Evolutionary conservation across 2,329 filamentous ascomycete genomes (phyloP).

Genomic region (Pseudocercospora fijiensis): DNA sequence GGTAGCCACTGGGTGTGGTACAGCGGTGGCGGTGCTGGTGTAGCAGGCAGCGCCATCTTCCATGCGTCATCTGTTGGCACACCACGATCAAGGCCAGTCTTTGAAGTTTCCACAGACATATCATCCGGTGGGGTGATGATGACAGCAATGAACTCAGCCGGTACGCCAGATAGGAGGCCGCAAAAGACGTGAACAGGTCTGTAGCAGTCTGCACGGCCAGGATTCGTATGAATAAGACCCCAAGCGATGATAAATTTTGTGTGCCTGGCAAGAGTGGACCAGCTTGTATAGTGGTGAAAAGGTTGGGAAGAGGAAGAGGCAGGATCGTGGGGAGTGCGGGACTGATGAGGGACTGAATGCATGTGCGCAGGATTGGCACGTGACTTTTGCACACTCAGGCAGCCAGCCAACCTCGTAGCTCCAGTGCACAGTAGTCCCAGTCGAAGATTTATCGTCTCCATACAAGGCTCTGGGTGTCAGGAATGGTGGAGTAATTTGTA

Average conservation of each 20-base stretch:
- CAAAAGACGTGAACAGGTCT: background rate
- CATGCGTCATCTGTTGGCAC: background rate
- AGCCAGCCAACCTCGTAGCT: background rate
- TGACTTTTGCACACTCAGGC: background rate
- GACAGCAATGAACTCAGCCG: background rate
- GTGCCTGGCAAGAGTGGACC: background rate
- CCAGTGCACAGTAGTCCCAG: background rate
- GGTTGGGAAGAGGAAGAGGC: slow-evolving; percentile 4
- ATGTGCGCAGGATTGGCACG: background rate
- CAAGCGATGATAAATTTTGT: background rate
- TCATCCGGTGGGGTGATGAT: background rate
- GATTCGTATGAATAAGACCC: background rate
- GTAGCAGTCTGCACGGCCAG: background rate
- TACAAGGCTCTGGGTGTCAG: background rate
- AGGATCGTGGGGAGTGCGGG: slow-evolving; percentile 2
- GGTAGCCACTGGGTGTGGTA: slow-evolving; percentile 17
- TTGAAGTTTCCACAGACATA: background rate
- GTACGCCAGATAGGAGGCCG: background rate
- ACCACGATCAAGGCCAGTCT: background rate
- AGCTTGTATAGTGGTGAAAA: slow-evolving; percentile 1
- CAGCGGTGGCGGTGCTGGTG: slow-evolving; percentile 16
- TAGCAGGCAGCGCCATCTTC: background rate
- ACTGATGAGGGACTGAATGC: background rate
- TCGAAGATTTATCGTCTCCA: background rate
- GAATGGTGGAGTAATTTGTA: background rate